These are phyloP conservation scores for Plectosphaerella sp. DNA, from an alignment of 2,329 filamentous ascomycete species.

Conservation along the genomic window DNA sequence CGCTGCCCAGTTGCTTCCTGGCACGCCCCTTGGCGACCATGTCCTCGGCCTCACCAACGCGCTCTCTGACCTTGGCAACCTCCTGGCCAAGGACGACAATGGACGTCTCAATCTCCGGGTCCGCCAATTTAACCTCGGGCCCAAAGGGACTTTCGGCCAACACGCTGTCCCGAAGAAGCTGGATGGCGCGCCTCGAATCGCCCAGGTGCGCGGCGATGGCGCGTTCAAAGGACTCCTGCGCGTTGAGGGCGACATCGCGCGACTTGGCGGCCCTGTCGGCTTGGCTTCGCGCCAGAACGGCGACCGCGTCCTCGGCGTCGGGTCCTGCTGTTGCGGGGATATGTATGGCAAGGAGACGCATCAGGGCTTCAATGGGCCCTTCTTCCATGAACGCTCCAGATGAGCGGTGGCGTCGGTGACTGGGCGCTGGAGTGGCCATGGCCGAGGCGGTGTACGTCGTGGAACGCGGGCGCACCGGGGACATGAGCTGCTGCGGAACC, in stretches of 20 bases:
- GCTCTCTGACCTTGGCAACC: conserved; percentile 32
- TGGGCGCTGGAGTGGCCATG: background rate
- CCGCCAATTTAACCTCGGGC: conserved; percentile 39
- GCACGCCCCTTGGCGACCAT: conserved; percentile 26
- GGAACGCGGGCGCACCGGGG: conserved; percentile 22
- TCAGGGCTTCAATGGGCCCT: conserved; percentile 40
- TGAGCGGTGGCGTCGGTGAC: conserved; percentile 12
- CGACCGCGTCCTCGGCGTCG: conserved; percentile 17
- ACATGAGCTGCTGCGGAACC: conserved; percentile 20
- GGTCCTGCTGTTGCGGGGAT: conserved; percentile 27
- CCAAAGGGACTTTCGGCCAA: conserved; percentile 47
- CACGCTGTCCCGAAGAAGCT: conserved; percentile 45
- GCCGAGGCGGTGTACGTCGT: background rate
- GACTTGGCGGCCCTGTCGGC: conserved; percentile 36
- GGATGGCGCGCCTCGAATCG: conserved; percentile 43
- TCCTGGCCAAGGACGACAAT: conserved; percentile 43
- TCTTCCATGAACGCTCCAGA: conserved; percentile 23
- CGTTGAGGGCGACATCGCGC: conserved; percentile 35
- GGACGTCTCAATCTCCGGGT: conserved; percentile 47
- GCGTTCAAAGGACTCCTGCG: conserved; percentile 47
- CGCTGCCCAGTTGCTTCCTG: conserved; percentile 20
- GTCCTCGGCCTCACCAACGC: conserved; percentile 32
- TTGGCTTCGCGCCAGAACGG: conserved; percentile 28
- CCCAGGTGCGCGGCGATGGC: conserved; percentile 34
- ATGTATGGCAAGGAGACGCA: conserved; percentile 40